These are phyloP conservation scores for Beauveria sp. DNA, from an alignment of 2,329 filamentous ascomycete species.

Conservation along the genomic window DNA sequence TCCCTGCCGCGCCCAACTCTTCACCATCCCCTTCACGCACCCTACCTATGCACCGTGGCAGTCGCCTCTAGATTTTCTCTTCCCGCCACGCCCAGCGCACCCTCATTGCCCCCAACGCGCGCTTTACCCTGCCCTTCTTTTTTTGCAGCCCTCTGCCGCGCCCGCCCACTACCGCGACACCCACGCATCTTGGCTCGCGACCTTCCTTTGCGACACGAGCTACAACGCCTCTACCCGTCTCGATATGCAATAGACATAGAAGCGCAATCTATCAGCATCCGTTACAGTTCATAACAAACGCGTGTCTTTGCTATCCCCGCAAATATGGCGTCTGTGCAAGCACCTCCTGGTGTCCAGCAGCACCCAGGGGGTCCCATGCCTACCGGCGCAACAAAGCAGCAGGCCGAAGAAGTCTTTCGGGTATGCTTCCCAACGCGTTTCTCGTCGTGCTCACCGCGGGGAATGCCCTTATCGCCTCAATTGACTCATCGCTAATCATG, in stretches of 20 bases:
- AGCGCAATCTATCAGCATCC: constrained; percentile 16
- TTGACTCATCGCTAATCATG: background rate
- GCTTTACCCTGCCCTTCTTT: constrained; percentile 12
- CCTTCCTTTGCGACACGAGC: constrained; percentile 17
- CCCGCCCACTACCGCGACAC: constrained; percentile 1
- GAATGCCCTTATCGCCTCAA: background rate
- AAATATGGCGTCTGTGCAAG: constrained; percentile 75
- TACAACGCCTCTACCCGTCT: constrained; percentile 15
- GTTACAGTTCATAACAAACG: constrained; percentile 18
- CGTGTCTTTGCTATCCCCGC: constrained; percentile 20
- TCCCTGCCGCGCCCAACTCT: constrained; percentile 2
- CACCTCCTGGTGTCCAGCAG: constrained; percentile 61
- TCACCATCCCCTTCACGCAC: constrained; percentile 8
- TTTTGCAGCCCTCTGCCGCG: constrained; percentile 9
- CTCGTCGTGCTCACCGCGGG: constrained; percentile 4
- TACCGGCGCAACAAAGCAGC: constrained; percentile 63
- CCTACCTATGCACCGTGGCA: constrained; percentile 3
- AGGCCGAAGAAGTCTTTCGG: constrained; percentile 66
- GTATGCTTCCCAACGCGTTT: constrained; percentile 35
- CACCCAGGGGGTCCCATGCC: constrained; percentile 56
- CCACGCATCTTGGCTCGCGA: constrained; percentile 4
- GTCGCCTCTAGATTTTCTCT: constrained; percentile 4
- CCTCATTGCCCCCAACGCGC: constrained; percentile 3
- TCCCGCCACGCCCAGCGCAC: background rate
- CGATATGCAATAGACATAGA: constrained; percentile 33